Percentiles rank a stretch among this genome's conserved stretches.
phyloP scores from a whole-genome alignment of 2,329 filamentous ascomycete genomes.

The Pseudogymnoascus sp. region DNA sequence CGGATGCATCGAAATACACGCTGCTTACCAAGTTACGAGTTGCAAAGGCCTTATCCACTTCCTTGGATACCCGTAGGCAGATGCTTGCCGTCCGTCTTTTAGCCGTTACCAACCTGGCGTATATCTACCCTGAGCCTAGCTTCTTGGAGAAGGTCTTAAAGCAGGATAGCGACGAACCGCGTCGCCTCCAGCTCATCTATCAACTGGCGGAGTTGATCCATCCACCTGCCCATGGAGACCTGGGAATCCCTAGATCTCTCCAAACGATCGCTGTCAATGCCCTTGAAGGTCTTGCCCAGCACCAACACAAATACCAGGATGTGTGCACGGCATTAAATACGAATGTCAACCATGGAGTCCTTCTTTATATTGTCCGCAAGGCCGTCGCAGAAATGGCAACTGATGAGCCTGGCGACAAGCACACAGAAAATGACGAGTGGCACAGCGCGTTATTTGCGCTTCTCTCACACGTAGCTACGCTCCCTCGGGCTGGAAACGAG shows the following conservation, averaged over 20 bases:
- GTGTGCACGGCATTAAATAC: conserved; percentile 87
- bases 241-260: conserved; percentile 62
- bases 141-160: conserved; percentile 82
- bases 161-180: conserved; percentile 82
- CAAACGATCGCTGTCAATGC: conserved; percentile 77
- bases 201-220: conserved; percentile 90
- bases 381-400: conserved; percentile 73
- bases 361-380: conserved; percentile 88
- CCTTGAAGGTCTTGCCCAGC: conserved; percentile 76
- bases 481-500: conserved; percentile 67
- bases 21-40: conserved; percentile 74
- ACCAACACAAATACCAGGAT: conserved; percentile 72
- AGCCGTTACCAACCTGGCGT: conserved; percentile 83
- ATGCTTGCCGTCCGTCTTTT: conserved; percentile 75
- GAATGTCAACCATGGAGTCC: conserved; percentile 90
- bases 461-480: conserved; percentile 69
- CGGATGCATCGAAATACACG: conserved; percentile 70
- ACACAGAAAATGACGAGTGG: conserved; percentile 75
- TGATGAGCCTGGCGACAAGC: conserved; percentile 52
- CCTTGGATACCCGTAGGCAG: conserved; percentile 60
- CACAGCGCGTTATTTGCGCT: conserved; percentile 84
- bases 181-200: conserved; percentile 80
- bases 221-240: conserved; percentile 63
- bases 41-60: conserved; percentile 68
- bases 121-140: conserved; percentile 74